These are phyloP conservation scores for Cordyceps tenuipes DNA, from an alignment of 2,329 filamentous ascomycete genomes.

Conservation along the genomic window DNA sequence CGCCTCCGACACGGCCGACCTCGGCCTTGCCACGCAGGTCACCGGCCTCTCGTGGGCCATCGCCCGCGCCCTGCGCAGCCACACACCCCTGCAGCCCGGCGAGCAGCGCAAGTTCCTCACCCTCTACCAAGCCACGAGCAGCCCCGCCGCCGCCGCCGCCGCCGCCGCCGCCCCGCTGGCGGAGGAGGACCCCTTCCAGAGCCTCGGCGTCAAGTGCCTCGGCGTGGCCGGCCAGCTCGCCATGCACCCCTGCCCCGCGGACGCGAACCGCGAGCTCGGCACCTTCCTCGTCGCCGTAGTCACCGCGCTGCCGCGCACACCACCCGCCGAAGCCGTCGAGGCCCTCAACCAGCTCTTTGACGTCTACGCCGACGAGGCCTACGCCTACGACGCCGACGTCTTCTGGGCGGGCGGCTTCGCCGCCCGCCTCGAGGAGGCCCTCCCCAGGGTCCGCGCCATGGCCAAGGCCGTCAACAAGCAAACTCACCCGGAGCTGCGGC, in stretches of 20 bases:
- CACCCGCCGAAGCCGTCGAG: conserved; percentile 52
- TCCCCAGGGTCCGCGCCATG: conserved; percentile 47
- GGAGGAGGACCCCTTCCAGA: conserved; percentile 49
- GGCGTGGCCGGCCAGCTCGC: conserved; percentile 59
- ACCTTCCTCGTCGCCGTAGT: conserved; percentile 53
- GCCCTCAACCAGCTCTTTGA: conserved; percentile 60
- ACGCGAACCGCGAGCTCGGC: conserved; percentile 54
- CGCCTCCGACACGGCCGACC: conserved; percentile 51
- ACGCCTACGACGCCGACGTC: conserved; percentile 50
- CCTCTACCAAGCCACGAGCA: conserved; percentile 52
- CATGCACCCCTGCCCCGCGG: conserved; percentile 41
- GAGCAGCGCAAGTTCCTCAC: conserved; percentile 58
- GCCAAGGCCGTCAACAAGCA: conserved; percentile 55
- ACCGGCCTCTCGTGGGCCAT: conserved; percentile 60
- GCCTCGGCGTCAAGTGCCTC: conserved; percentile 57
- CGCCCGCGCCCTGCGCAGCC: conserved; percentile 42
- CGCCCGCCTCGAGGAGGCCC: conserved; percentile 45
- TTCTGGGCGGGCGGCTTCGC: conserved; percentile 57
- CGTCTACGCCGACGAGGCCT: conserved; percentile 55
- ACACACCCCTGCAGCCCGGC: conserved; percentile 38
- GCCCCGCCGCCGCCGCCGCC: conserved; percentile 7
- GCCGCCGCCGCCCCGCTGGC: conserved; percentile 11
- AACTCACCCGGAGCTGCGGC: conserved; percentile 45
- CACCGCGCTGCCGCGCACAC: conserved; percentile 40
- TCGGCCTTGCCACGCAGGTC: conserved; percentile 53